These are phyloP conservation scores for Capsicum pubescens DNA, from an alignment of 257 asterid species.

Conservation along the genomic window DNA sequence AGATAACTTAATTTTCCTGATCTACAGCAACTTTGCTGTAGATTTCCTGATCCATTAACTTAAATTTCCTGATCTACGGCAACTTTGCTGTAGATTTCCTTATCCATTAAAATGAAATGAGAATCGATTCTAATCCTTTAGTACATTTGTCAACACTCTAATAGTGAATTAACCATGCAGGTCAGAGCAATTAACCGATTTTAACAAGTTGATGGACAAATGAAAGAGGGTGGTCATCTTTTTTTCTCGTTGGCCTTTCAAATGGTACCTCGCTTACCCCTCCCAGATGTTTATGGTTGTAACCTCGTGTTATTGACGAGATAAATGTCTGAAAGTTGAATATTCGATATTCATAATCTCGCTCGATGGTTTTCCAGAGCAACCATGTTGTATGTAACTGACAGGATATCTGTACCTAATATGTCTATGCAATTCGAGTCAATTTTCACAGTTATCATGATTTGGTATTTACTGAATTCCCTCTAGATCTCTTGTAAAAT, in stretches of 20 bases:
- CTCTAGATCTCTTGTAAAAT: constrained; percentile 3
- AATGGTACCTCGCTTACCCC: not conserved
- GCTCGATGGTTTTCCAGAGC: not conserved
- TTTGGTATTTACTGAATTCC: not conserved
- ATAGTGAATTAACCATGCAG: constrained; percentile 46
- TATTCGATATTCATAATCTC: not conserved
- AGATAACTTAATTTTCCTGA: too few species aligned
- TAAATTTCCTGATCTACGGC: not conserved
- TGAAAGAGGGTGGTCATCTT: constrained; percentile 39
- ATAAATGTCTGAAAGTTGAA: constrained; percentile 5
- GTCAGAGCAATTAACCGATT: constrained; percentile 58
- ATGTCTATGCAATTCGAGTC: not conserved
- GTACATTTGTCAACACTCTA: not conserved
- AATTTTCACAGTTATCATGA: not conserved
- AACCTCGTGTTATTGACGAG: not conserved
- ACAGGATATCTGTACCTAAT: constrained; percentile 13
- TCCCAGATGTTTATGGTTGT: not conserved
- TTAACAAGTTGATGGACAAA: constrained; percentile 45
- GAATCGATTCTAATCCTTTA: not conserved
- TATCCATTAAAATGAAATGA: not conserved
- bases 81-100: not conserved
- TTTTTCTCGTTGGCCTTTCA: constrained; percentile 20
- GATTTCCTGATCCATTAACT: too few species aligned
- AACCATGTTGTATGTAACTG: constrained; percentile 25
- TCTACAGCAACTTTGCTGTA: too few species aligned